Evolutionary conservation across 371 early-diverging fungal genomes (phyloP), one percentile per base, ranked within the genome.

Genomic region (Fennellomyces sp.): DNA sequence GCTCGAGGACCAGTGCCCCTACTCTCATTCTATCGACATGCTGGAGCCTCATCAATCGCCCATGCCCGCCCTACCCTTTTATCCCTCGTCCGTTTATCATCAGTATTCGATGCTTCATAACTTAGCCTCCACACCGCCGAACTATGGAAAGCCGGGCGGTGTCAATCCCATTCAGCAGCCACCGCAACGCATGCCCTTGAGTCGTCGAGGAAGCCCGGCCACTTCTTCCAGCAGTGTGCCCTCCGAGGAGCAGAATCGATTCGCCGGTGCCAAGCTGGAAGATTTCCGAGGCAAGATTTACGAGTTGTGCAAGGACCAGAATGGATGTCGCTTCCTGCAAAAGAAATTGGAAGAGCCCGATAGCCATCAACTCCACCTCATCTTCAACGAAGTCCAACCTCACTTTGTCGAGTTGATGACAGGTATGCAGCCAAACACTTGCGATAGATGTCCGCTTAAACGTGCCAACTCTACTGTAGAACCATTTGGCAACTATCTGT

Each of bases 401-500:
- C 85, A 91, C 64, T 88, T 94, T 68, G 82, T 81, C 30, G 91
- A 88, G 59, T 69, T 95, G 25, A 95, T 95, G 93, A 93, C 88
- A 19, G 86, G 86, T 86, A 66, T n/a, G n/a, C 35, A 33, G 13
- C 35, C 35, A 13, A 13, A 33, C 35, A 13, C 6, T 33, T 33
- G 6, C 35, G 6, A 33, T 6, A 23, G 23, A 23, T 4, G 17
- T 15, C 39, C 10, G 17, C 15, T 39, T 5, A 17, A n/a, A n/a
- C n/a, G n/a, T n/a, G n/a, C 42, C 33, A 36, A 53, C 79, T n/a
- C n/a, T n/a, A n/a, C n/a, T 45, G 23, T 45, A 45, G 94, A 95
- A 69, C 94, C 94, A 5, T 95, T 95, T 75, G 96, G 95, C 31
- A 95, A 95, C 66, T 95, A 95, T 63, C 77, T 95, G 11, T 93